A percentile compares a stretch with the other conserved stretches of the same genome.
Conservation (phyloP, 2,329 filamentous ascomycete genomes). For the Stachybotrys chlorohalonatus region DNA sequence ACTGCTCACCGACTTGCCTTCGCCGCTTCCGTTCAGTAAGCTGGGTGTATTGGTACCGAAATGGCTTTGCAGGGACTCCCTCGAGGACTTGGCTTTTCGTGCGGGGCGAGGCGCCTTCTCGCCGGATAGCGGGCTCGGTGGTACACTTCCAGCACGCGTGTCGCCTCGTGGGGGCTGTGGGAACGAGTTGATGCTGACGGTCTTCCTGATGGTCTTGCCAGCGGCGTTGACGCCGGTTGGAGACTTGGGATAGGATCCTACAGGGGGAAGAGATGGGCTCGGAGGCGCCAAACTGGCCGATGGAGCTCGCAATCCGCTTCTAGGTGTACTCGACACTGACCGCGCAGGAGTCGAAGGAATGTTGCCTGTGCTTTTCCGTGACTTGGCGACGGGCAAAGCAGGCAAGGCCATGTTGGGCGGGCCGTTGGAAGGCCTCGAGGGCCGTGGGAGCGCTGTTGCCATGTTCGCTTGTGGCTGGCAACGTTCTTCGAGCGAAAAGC, state of each 20-base stretch:
- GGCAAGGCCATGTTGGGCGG: conserved; percentile 66
- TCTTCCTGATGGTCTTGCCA: conserved; percentile 70
- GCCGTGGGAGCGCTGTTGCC: conserved; percentile 54
- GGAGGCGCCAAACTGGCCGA: conserved; percentile 44
- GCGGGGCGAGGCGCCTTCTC: conserved; percentile 33
- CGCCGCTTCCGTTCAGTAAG: conserved; percentile 68
- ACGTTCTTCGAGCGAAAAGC: conserved; percentile 2
- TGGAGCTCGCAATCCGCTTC: conserved; percentile 49
- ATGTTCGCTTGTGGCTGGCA: conserved; percentile 8
- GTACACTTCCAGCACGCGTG: conserved; percentile 49
- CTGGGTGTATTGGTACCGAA: conserved; percentile 53
- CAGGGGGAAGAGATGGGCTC: conserved; percentile 46
- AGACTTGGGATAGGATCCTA: conserved; percentile 30
- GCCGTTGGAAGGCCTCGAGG: conserved; percentile 57
- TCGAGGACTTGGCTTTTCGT: conserved; percentile 48
- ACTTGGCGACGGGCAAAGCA: conserved; percentile 63
- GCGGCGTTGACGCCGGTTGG: conserved; percentile 46
- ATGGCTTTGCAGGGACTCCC: conserved; percentile 41
- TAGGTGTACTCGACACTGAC: conserved; percentile 39
- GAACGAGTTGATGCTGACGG: conserved; percentile 88
- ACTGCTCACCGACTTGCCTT: conserved; percentile 63
- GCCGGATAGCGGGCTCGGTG: conserved; percentile 48
- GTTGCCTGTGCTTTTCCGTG: conserved; percentile 54
- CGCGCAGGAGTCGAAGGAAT: conserved; percentile 31
- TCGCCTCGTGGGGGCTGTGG: conserved; percentile 75